Evolutionary conservation across 1,284 basidiomycete genomes (phyloP).

Genomic region (Marasmius sp.): DNA sequence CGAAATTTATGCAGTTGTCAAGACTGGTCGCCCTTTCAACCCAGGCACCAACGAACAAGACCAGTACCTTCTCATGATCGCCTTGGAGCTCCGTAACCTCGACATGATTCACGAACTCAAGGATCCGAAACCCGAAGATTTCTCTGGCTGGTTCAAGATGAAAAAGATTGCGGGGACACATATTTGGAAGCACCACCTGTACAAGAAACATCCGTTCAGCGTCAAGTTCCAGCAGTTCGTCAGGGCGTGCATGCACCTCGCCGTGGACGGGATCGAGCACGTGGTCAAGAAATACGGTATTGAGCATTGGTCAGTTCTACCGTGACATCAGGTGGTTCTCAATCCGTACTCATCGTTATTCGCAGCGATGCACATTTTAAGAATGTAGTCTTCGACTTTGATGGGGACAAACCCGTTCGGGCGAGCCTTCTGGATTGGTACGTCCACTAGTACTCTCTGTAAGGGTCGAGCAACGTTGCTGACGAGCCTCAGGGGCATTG

Average conservation of each 20-base stretch:
- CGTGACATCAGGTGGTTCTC: not conserved
- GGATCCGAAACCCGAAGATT: not conserved
- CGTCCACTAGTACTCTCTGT: not conserved
- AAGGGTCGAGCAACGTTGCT: not conserved
- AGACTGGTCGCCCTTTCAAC: not conserved
- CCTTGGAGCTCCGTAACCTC: not conserved
- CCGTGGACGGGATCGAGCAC: not conserved
- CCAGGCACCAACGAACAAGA: not conserved
- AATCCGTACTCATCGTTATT: not conserved
- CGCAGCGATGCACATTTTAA: not conserved
- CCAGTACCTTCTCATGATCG: constrained; percentile 2
- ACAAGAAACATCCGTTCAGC: constrained; percentile 6
- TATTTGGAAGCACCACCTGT: not conserved
- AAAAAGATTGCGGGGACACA: not conserved
- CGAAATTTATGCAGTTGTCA: constrained; percentile 2
- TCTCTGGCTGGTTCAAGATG: constrained; percentile 1
- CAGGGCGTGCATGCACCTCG: not conserved
- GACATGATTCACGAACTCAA: not conserved
- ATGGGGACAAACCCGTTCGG: not conserved
- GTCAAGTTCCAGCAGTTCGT: not conserved
- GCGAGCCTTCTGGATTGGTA: not conserved
- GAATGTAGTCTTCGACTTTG: not conserved
- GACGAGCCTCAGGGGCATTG: not conserved
- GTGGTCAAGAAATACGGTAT: not conserved
- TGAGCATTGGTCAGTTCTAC: not conserved